Base-by-base conservation (phyloP, 352 stramenopile species). In the Globisporangium rhizosaccharum region DNA sequence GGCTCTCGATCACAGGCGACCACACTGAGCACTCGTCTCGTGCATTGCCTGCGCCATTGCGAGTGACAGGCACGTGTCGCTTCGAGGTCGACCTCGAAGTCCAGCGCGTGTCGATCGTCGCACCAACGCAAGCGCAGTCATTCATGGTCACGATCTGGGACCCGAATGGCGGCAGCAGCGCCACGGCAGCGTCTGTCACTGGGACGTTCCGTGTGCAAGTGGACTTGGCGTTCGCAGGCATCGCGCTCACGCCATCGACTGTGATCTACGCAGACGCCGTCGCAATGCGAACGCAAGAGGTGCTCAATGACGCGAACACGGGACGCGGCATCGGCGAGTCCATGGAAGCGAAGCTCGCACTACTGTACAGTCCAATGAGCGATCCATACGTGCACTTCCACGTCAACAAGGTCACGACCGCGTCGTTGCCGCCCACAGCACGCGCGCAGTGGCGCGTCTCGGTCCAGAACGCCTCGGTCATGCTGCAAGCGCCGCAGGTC, bases 271-370 rank as follows among this genome's bases (percentile, higher is more conserved):
- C 58, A 6, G 59, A 76, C 50, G 71, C 71, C 25, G 66, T 67
- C 11, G 66, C 66, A 0, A 76, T 75, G 66, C 52, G 42, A 3
- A 30, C 61, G 1, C 59, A 80, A 9, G 71, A 80, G 51, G 28
- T 73, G 3, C 33, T 66, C 8, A 66, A 48, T 3, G 56, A 73
- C n/a, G 37, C 63, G 36, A 65, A 51, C 50, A 69, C 61, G 25
- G 71, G 68, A 6, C 56, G 56, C 51, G 58, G 60, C 36, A 26
- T 28, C 8, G 46, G 36, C 2, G 71, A 74, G 59, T 80, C 71
- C 1, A 69, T 77, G 46, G 68, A 80, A 59, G 66, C 61, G 7
- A 51, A 53, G 12, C 23, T 80, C 9, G 30, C 58, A 17, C 3
- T 25, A 8, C 48, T 76, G 10, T 72, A 71, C 53, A 42, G 50